phyloP scores from a whole-genome alignment of 495 filamentous ascomycete species.

The Penicillium crystallinum region DNA sequence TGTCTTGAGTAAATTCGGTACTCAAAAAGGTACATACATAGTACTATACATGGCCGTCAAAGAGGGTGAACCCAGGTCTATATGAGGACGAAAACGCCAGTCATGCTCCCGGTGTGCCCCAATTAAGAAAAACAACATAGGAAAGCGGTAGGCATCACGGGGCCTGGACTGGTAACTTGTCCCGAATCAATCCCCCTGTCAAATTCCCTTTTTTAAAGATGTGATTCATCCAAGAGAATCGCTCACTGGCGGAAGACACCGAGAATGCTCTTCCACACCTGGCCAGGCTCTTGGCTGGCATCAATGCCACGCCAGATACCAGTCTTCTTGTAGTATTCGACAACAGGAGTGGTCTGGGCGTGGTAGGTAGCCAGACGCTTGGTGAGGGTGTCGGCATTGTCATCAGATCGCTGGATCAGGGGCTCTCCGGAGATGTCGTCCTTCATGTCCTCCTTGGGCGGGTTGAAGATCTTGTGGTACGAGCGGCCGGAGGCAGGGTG shows the following conservation, averaged over 20 bases:
- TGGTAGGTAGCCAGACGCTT: conserved; percentile 95
- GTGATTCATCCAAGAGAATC: background rate
- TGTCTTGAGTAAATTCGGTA: conserved; percentile 18
- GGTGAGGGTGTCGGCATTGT: conserved; percentile 95
- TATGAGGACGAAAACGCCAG: conserved; percentile 21
- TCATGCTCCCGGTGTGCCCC: conserved; percentile 6
- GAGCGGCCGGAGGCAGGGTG: conserved; percentile 94
- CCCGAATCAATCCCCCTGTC: background rate
- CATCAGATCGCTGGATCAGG: conserved; percentile 90
- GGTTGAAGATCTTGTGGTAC: conserved; percentile 98
- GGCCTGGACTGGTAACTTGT: conserved; percentile 7
- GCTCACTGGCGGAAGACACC: conserved; percentile 69
- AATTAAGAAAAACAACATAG: conserved; percentile 14
- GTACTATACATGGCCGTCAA: conserved; percentile 27
- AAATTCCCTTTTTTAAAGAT: conserved; percentile 4
- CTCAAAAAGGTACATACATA: conserved; percentile 19
- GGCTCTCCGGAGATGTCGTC: conserved; percentile 97
- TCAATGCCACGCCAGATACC: conserved; percentile 96
- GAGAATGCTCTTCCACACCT: conserved; percentile 90
- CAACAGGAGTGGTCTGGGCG: conserved; percentile 86
- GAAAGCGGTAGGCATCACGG: conserved; percentile 13
- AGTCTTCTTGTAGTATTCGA: conserved; percentile 91
- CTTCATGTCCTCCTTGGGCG: conserved; percentile 88
- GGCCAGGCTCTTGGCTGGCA: conserved; percentile 90
- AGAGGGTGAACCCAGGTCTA: conserved; percentile 21